A percentile compares a stretch with the other conserved stretches of the same genome.
Conservation (phyloP, 169 alveolate genomes). For the Perkinsus marinus region DNA sequence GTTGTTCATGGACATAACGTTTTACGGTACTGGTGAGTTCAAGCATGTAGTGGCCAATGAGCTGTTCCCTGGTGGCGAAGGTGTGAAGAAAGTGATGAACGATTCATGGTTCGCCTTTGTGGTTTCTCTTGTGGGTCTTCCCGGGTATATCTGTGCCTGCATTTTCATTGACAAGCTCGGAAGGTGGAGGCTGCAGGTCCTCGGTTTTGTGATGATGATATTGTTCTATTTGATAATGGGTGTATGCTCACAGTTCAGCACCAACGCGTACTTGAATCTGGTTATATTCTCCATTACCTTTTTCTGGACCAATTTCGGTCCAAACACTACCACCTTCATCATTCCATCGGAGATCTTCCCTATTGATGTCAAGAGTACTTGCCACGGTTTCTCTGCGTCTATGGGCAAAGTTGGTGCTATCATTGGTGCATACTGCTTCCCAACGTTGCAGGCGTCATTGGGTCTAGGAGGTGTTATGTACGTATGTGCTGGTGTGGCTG, state of each 20-base stretch:
- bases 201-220: slow-evolving; percentile 23
- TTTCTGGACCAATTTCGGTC: slow-evolving; percentile 27
- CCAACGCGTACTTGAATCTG: not conserved
- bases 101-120: not conserved
- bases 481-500: not conserved
- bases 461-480: not conserved
- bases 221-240: slow-evolving; percentile 13
- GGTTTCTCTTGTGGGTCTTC: slow-evolving; percentile 16
- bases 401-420: slow-evolving; percentile 34
- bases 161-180: slow-evolving; percentile 15
- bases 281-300: slow-evolving; percentile 10
- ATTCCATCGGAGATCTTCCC: slow-evolving; percentile 27
- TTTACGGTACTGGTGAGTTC: slow-evolving; percentile 20
- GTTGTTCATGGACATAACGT: slow-evolving; percentile 27
- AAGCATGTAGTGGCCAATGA: slow-evolving; percentile 6
- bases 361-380: slow-evolving; percentile 17
- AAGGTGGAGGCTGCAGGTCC: slow-evolving; percentile 8
- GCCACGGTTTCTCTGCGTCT: slow-evolving; percentile 40
- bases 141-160: slow-evolving; percentile 22
- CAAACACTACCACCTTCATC: slow-evolving; percentile 29
- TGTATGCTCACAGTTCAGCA: not conserved
- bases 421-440: slow-evolving; percentile 13
- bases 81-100: not conserved
- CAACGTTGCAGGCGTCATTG: not conserved
- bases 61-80: slow-evolving; percentile 4